Evolutionary conservation across 331 rosid genomes (phyloP).

Genomic region (Ulmus americana): DNA sequence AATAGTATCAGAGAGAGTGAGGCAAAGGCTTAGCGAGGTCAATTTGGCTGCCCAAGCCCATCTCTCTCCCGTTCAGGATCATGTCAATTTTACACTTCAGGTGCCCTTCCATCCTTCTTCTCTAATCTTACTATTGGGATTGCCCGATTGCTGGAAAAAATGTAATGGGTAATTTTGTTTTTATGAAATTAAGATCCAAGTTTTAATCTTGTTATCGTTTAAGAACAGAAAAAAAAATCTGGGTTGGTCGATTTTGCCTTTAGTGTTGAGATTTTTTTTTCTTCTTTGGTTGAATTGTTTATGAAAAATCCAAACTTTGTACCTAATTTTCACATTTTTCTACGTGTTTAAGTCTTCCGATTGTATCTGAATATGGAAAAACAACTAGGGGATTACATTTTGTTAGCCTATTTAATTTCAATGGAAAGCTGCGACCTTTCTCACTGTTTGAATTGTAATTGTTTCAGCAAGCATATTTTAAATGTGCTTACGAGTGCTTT

Average conservation of each 20-base stretch:
- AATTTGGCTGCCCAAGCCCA: slow-evolving; percentile 63
- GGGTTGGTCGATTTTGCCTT: no score
- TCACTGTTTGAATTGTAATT: neutral
- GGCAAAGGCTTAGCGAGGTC: slow-evolving; percentile 66
- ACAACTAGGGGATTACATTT: neutral
- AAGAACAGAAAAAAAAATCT: no score
- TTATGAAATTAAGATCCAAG: no score
- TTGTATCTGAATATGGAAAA: no score
- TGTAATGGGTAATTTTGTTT: no score
- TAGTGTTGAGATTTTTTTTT: no score
- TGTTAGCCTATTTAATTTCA: neutral
- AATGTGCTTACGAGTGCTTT: slow-evolving; percentile 84
- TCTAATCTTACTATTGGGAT: neutral
- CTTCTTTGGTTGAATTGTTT: no score
- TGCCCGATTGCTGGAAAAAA: no score
- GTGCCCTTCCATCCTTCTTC: slow-evolving; percentile 8
- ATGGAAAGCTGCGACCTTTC: slow-evolving; percentile 15
- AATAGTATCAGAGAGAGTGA: slow-evolving; percentile 56
- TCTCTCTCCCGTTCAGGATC: slow-evolving; percentile 77
- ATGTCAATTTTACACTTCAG: slow-evolving; percentile 90
- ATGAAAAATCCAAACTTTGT: no score
- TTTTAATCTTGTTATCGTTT: no score
- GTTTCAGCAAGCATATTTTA: slow-evolving; percentile 81
- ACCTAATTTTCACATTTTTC: no score
- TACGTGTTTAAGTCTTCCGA: no score